These are phyloP conservation scores for Aleurites moluccanus DNA, from an alignment of 441 rosid species.

Conservation along the genomic window DNA sequence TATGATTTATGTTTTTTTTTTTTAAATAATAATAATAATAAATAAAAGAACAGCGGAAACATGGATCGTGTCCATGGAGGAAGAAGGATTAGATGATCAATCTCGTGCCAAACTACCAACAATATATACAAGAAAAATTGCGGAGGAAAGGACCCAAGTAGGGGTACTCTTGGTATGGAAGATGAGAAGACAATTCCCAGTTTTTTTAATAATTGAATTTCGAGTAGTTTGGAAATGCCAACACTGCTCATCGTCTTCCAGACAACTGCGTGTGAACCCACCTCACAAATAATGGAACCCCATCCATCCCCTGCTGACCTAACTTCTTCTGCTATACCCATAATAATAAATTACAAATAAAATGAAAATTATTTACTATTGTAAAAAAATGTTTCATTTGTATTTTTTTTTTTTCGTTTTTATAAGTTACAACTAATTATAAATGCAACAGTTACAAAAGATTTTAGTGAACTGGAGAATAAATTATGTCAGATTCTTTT, in stretches of 20 bases:
- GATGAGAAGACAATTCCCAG: slow-evolving; percentile 10
- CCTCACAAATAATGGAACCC: slow-evolving; percentile 45
- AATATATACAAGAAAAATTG: background rate
- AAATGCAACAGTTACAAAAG: slow-evolving; percentile 12
- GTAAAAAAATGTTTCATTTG: background rate
- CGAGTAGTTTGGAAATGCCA: background rate
- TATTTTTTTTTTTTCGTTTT: background rate
- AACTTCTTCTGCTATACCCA: background rate
- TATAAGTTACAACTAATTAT: no score
- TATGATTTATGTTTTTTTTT: no score
- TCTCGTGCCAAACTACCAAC: background rate
- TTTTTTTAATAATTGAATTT: slow-evolving; percentile 3
- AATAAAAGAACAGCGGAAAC: no score
- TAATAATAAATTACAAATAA: background rate
- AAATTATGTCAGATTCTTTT: slow-evolving; percentile 29
- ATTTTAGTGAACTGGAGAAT: slow-evolving; percentile 5
- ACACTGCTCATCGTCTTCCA: slow-evolving; percentile 31
- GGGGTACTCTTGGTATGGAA: slow-evolving; percentile 18
- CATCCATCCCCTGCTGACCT: slow-evolving; percentile 22
- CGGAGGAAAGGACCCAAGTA: background rate
- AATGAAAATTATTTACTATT: background rate
- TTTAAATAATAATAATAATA: no score
- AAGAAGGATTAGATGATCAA: background rate
- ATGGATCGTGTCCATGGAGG: no score
- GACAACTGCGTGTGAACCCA: slow-evolving; percentile 65